Conservation (phyloP, 345 rosid species). For the Psidium friedrichsthalianum region DNA sequence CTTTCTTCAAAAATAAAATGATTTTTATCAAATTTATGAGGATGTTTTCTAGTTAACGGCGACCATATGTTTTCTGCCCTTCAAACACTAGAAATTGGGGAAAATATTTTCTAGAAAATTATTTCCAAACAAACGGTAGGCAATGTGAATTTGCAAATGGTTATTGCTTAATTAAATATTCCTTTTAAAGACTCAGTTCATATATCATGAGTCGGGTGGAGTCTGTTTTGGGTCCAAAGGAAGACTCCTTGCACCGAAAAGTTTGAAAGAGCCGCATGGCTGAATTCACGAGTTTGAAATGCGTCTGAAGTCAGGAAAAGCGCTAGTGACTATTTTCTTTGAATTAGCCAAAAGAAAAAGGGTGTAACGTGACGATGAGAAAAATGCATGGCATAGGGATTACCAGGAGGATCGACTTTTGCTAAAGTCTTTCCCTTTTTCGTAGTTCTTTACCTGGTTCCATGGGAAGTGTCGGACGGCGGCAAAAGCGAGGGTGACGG, state of each 20-base stretch:
- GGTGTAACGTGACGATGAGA: neutral
- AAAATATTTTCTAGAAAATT: too few species aligned
- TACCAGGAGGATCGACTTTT: neutral
- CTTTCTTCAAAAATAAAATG: too few species aligned
- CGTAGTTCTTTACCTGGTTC: conserved; percentile 27
- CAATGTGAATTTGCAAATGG: neutral
- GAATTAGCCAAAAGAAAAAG: neutral
- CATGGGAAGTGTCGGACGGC: conserved; percentile 37
- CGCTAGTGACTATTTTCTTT: neutral
- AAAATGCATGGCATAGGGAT: neutral
- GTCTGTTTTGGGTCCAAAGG: neutral
- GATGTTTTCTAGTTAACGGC: too few species aligned
- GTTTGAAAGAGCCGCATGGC: neutral
- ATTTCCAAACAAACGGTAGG: too few species aligned
- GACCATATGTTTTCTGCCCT: too few species aligned
- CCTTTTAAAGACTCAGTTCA: neutral
- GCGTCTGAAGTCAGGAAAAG: neutral
- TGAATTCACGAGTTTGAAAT: neutral
- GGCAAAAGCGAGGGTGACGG: conserved; percentile 56
- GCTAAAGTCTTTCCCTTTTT: neutral
- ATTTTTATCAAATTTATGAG: too few species aligned
- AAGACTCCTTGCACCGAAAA: neutral
- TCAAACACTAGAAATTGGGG: too few species aligned
- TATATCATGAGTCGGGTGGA: neutral
- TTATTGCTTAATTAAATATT: neutral